A percentile compares a stretch with the other conserved stretches of the same genome.
Evolutionary conservation across 768 basidiomycete genomes (phyloP).

Genomic region (Russula compacta): DNA sequence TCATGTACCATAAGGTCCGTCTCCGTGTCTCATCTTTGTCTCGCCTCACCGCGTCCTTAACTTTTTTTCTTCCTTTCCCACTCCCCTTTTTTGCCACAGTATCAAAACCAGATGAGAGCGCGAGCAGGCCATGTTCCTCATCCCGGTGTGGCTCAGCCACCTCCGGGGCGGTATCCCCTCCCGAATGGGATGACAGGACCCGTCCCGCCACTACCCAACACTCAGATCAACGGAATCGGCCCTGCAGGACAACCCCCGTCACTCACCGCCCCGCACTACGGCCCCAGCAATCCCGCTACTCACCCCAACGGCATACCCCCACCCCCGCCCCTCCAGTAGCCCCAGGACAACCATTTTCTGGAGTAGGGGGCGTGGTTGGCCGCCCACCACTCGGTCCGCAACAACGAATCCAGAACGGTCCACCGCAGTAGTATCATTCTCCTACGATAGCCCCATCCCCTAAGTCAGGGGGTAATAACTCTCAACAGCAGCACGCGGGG

Average conservation of each 20-base stretch:
- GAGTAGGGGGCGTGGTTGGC: constrained; percentile 18
- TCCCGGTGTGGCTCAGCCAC: constrained; percentile 13
- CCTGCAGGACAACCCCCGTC: constrained; percentile 21
- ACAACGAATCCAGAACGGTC: constrained; percentile 35
- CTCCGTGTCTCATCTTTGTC: not conserved
- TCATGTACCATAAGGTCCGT: constrained; percentile 62
- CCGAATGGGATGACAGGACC: constrained; percentile 20
- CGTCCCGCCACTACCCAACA: constrained; percentile 15
- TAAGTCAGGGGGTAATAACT: constrained; percentile 34
- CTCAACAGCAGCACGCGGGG: constrained; percentile 24
- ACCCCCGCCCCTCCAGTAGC: constrained; percentile 4
- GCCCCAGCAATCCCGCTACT: constrained; percentile 17
- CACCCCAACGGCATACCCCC: constrained; percentile 24
- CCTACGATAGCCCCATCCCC: constrained; percentile 58
- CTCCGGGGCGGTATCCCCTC: constrained; percentile 18
- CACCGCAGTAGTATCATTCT: constrained; percentile 42
- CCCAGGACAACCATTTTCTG: constrained; percentile 12
- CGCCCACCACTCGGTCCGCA: constrained; percentile 30
- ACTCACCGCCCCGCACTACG: constrained; percentile 15
- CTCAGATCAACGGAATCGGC: constrained; percentile 27
- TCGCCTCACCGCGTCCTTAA: not conserved
- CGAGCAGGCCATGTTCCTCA: not conserved
- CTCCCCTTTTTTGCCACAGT: constrained; percentile 19
- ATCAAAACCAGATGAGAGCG: constrained; percentile 28
- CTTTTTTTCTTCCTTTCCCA: not conserved